A percentile compares a stretch with the other conserved stretches of the same genome.
phyloP scores from a whole-genome alignment of 208 protist genomes.

The Lotmaria passim region DNA sequence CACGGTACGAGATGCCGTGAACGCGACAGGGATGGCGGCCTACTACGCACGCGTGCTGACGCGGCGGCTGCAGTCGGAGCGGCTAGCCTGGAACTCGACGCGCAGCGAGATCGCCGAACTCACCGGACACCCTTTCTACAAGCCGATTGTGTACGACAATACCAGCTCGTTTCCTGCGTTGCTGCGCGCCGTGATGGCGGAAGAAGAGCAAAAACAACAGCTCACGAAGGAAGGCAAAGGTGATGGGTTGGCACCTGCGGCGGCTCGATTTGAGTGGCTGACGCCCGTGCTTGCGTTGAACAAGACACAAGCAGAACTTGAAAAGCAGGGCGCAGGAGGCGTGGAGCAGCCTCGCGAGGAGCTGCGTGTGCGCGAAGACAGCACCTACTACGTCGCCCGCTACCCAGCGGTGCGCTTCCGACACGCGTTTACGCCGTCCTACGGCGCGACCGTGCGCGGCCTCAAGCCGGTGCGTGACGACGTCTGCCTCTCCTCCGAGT shows the following conservation, averaged over 20 bases:
- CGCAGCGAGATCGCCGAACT: conserved; percentile 17
- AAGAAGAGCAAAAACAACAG: not conserved
- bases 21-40: not conserved
- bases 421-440: conserved; percentile 58
- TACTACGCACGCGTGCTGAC: conserved; percentile 30
- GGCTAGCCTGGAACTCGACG: conserved; percentile 17
- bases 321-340: not conserved
- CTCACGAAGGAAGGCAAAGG: not conserved
- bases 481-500: conserved; percentile 74
- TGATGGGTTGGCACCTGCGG: not conserved
- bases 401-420: conserved; percentile 62
- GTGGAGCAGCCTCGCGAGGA: not conserved
- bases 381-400: conserved; percentile 34
- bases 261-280: conserved; percentile 9
- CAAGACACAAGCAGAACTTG: not conserved
- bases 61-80: conserved; percentile 25
- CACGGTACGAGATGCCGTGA: conserved; percentile 4
- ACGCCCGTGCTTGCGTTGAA: conserved; percentile 1
- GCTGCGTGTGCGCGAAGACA: conserved; percentile 20
- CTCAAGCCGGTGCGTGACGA: conserved; percentile 32
- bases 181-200: conserved; percentile 3
- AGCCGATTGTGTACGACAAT: conserved; percentile 17
- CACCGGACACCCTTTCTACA: conserved; percentile 20
- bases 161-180: conserved; percentile 15
- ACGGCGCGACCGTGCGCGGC: conserved; percentile 41